Conservation (phyloP, 257 asterid genomes). For the Plantago major region DNA sequence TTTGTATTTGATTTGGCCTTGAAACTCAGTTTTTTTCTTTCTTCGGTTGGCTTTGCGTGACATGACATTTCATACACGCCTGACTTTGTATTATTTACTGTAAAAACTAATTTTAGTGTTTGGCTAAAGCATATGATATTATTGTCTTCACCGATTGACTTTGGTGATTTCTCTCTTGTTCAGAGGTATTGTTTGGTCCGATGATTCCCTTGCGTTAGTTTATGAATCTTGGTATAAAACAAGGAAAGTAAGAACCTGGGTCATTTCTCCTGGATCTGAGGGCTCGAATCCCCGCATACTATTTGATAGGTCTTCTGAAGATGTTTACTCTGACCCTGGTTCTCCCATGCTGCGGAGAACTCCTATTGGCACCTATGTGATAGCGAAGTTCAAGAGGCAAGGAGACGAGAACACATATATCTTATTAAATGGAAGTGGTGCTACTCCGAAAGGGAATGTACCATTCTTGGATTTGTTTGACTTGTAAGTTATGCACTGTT, state of each 20-base stretch:
- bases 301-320: slow-evolving; percentile 97
- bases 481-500: slow-evolving; percentile 60
- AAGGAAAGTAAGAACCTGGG: slow-evolving; percentile 72
- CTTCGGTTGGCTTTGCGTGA: too few relatives aligned
- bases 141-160: slow-evolving; percentile 15
- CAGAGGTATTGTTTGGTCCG: slow-evolving; percentile 97
- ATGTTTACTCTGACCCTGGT: slow-evolving; percentile 99
- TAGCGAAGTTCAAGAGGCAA: slow-evolving; percentile 79
- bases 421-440: slow-evolving; percentile 84
- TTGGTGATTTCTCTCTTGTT: slow-evolving; percentile 21
- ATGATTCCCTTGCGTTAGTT: slow-evolving; percentile 85
- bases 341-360: slow-evolving; percentile 93
- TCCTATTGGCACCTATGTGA: slow-evolving; percentile 74
- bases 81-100: too few relatives aligned
- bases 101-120: neutral
- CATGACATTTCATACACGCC: too few relatives aligned
- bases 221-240: slow-evolving; percentile 97
- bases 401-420: slow-evolving; percentile 56
- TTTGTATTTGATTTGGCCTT: too few relatives aligned
- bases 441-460: slow-evolving; percentile 93
- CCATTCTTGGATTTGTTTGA: slow-evolving; percentile 92
- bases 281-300: slow-evolving; percentile 62
- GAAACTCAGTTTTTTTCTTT: too few relatives aligned
- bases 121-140: slow-evolving; percentile 4
- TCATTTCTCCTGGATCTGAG: slow-evolving; percentile 69